Base-by-base conservation (phyloP, 805 yeast species). In the Wickerhamiella sergipiensis region DNA sequence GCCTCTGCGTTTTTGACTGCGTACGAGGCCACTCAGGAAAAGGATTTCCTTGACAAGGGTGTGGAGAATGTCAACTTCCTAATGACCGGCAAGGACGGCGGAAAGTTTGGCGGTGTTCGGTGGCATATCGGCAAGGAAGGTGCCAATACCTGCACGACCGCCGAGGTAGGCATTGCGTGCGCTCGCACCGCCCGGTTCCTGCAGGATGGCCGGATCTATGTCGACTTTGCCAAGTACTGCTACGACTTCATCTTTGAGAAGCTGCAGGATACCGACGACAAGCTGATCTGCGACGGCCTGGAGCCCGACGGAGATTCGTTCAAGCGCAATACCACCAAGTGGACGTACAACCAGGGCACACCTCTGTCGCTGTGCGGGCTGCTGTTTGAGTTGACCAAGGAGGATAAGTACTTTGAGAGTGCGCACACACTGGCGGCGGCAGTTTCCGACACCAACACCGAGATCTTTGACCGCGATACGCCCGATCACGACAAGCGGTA, bases 331-430 rank as follows among this genome's bases (percentile, higher is more conserved):
- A 70, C 69, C 18, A 71, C 72, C 58, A 80, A 81, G 65, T 79
- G 80, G 76, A 74, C 85, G 6, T 81, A 81, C 63, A 82, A 81
- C 65, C 74, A 77, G 10, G 88, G 88, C 21, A 74, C 82, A 10
- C 78, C 86, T 0, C 58, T 82, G 33, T 74, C 81, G 10, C 77
- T 81, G 1, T 71, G 77, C 8, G 64, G 76, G 15, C 64, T 71
- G 57, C 63, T 81, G 57, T 80, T 73, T 56, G 67, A 68, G 48
- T 66, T 67, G 53, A 81, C 84, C 44, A 63, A 69, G 18, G 76
- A 79, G 51, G 62, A 67, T 12, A 67, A 73, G 59, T 81, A 82
- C 80, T 62, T 67, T 52, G 46, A 60, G 46, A 54, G 59, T 45
- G 68, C 68, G 6, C 64, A 56, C 51, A 56, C 46, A 12, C 55